Conservation (phyloP, 768 basidiomycete species). For the Mycena vulgaris region DNA sequence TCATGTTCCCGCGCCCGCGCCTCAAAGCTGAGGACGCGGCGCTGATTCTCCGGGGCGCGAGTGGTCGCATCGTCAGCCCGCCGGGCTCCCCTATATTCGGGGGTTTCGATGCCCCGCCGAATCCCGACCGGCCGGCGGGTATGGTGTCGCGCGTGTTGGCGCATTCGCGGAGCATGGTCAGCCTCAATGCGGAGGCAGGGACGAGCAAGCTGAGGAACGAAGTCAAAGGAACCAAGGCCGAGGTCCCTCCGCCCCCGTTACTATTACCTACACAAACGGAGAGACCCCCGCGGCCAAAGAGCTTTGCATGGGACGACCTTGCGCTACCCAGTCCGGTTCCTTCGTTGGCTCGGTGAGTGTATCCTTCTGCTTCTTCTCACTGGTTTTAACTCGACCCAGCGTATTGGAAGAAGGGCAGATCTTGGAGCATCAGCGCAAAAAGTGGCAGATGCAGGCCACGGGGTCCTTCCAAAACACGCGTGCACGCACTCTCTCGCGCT, state of each 20-base stretch:
- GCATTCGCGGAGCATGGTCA: slow-evolving; percentile 56
- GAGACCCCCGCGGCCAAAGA: slow-evolving; percentile 64
- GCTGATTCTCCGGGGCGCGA: slow-evolving; percentile 36
- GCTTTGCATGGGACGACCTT: slow-evolving; percentile 74
- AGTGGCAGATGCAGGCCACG: slow-evolving; percentile 77
- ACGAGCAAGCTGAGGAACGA: slow-evolving; percentile 20
- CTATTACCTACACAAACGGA: slow-evolving; percentile 11
- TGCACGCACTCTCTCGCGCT: slow-evolving; percentile 73
- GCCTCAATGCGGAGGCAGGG: slow-evolving; percentile 33
- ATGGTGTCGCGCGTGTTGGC: slow-evolving; percentile 63
- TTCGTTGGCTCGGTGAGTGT: slow-evolving; percentile 67
- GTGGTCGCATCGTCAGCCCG: slow-evolving; percentile 63
- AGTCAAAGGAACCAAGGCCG: slow-evolving; percentile 3
- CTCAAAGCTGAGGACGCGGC: slow-evolving; percentile 63
- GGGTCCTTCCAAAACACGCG: slow-evolving; percentile 77
- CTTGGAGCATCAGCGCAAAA: slow-evolving; percentile 73
- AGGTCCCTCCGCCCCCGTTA: slow-evolving; percentile 29
- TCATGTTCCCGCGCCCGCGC: slow-evolving; percentile 83
- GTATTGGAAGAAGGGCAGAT: slow-evolving; percentile 77
- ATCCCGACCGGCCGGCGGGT: slow-evolving; percentile 43
- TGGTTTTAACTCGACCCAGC: slow-evolving; percentile 52
- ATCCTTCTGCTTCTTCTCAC: slow-evolving; percentile 8
- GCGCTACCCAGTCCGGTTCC: slow-evolving; percentile 72
- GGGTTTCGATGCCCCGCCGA: slow-evolving; percentile 33
- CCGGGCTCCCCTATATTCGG: slow-evolving; percentile 60